Conservation (phyloP, 768 basidiomycete species). For the Trametopsis cervina region DNA sequence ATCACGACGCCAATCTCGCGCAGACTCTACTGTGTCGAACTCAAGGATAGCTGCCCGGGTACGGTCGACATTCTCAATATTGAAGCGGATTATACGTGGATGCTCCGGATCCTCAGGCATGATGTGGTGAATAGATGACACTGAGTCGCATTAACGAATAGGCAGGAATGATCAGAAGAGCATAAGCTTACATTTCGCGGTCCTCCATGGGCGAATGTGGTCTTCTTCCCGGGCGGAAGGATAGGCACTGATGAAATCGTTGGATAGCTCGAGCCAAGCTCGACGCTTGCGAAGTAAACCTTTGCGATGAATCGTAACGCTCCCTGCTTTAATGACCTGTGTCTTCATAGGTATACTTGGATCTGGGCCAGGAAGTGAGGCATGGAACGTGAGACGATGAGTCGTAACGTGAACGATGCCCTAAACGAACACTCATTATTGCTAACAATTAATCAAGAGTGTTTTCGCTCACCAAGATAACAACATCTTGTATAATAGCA, state of each 20-base stretch:
- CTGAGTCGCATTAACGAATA: constrained; percentile 25
- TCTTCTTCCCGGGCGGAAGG: constrained; percentile 48
- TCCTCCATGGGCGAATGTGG: constrained; percentile 44
- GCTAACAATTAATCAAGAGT: constrained; percentile 13
- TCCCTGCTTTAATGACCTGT: constrained; percentile 41
- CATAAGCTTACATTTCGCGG: constrained; percentile 40
- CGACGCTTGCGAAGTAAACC: constrained; percentile 40
- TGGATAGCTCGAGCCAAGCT: constrained; percentile 56
- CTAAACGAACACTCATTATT: constrained; percentile 19
- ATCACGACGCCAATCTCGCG: constrained; percentile 43
- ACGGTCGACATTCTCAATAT: constrained; percentile 26
- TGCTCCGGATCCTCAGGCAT: constrained; percentile 37
- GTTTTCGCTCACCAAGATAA: constrained; percentile 35
- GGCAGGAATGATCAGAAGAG: background rate
- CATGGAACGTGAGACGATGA: constrained; percentile 60
- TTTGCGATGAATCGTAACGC: constrained; percentile 39
- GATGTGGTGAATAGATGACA: constrained; percentile 40
- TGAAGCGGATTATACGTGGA: constrained; percentile 35
- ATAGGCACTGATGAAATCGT: constrained; percentile 55
- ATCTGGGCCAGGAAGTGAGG: constrained; percentile 44
- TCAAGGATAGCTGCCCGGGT: constrained; percentile 29
- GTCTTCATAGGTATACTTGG: constrained; percentile 25
- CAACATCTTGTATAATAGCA: constrained; percentile 40
- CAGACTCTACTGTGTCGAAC: constrained; percentile 53
- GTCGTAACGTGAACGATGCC: constrained; percentile 61